A percentile compares a stretch with the other conserved stretches of the same genome.
These are phyloP conservation scores for Rhizoctonia solani DNA, from an alignment of 1,284 basidiomycete species.

Conservation along the genomic window DNA sequence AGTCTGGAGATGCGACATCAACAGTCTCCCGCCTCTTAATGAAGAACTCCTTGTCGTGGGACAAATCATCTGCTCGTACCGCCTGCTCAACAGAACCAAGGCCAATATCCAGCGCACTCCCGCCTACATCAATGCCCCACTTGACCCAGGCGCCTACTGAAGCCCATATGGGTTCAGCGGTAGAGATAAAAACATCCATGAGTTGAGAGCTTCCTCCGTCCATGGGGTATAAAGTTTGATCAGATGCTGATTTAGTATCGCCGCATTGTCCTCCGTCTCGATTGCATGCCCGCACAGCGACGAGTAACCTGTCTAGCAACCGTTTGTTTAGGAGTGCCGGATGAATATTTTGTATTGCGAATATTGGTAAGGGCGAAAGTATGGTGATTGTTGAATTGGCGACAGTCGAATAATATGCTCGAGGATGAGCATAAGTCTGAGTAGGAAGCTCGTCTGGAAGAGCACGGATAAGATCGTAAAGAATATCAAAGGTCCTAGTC, in stretches of 20 bases:
- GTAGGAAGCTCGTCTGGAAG: slow-evolving; percentile 21
- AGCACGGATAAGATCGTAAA: slow-evolving; percentile 46
- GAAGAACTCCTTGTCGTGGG: slow-evolving; percentile 69
- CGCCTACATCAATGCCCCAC: slow-evolving; percentile 67
- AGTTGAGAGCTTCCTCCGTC: slow-evolving; percentile 61
- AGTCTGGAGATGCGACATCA: slow-evolving; percentile 68
- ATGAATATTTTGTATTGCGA: slow-evolving; percentile 9
- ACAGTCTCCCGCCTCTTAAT: slow-evolving; percentile 68
- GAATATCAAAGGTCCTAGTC: slow-evolving; percentile 58
- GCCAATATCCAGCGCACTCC: slow-evolving; percentile 41
- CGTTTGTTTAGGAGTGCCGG: slow-evolving; percentile 21
- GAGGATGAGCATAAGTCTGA: slow-evolving; percentile 18
- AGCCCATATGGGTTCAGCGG: slow-evolving; percentile 71
- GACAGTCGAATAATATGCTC: slow-evolving; percentile 4
- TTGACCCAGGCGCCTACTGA: slow-evolving; percentile 75
- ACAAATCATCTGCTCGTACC: neutral
- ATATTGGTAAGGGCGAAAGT: slow-evolving; percentile 13
- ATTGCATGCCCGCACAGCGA: slow-evolving; percentile 24
- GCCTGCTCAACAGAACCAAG: slow-evolving; percentile 37
- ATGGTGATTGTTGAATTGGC: slow-evolving; percentile 1
- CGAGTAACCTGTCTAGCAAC: slow-evolving; percentile 16
- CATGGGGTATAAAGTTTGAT: neutral
- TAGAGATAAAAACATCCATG: slow-evolving; percentile 62
- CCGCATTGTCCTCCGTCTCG: neutral
- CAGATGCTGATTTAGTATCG: neutral